Evolutionary conservation across 225 moss, liverwort and hornwort species (phyloP).

Genomic region (Antitrichia curtipendula): DNA sequence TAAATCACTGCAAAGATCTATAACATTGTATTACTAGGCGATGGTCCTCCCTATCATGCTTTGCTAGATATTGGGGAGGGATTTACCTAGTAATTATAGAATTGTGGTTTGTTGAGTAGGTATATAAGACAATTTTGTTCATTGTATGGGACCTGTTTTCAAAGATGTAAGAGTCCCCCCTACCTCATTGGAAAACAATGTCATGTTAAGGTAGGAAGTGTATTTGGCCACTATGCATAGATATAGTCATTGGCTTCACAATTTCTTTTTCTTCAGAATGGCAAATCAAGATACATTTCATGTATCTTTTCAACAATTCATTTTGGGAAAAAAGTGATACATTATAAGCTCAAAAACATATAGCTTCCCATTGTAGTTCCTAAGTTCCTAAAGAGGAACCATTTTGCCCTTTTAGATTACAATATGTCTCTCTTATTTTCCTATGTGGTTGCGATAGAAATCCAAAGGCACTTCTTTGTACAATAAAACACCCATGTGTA

Average conservation of each 20-base stretch:
- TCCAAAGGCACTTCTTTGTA: not conserved
- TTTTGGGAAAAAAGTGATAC: not conserved
- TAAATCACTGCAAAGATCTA: not conserved
- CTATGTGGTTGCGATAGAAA: not conserved
- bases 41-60: accelerated
- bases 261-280: not conserved
- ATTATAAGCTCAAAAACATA: too few species aligned
- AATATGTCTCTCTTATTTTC: not conserved
- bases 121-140: not conserved
- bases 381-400: too few species aligned
- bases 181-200: too few species aligned
- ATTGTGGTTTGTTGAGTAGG: not conserved
- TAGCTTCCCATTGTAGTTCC: accelerated
- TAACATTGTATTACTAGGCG: not conserved
- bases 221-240: accelerated
- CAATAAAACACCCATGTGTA: accelerated
- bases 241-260: not conserved
- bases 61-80: not conserved
- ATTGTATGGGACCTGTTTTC: accelerated
- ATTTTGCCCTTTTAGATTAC: not conserved
- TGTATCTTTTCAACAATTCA: accelerated
- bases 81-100: not conserved
- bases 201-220: not conserved
- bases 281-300: not conserved
- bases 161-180: not conserved